Base-by-base conservation (phyloP, 2,329 filamentous ascomycete genomes). In the Hypoxylon sp. region DNA sequence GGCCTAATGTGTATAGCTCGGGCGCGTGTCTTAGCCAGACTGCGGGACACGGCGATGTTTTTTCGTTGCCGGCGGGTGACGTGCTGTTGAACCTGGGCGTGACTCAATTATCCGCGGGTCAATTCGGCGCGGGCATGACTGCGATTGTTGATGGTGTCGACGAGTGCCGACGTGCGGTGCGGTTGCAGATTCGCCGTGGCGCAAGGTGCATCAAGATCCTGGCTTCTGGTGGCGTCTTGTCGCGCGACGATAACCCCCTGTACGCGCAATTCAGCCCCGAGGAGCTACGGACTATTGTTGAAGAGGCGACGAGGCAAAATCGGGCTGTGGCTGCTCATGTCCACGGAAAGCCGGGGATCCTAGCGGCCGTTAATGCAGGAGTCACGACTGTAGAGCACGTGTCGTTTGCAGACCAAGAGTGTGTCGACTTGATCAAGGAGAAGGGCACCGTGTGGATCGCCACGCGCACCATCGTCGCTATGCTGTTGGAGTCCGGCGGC, bases 381-480 rank as follows among this genome's bases (percentile, higher is more conserved):
- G 80, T 80, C n/a, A 72, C 67, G 24, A 79, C 79, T 0, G 75
- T 82, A 6, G 81, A 82, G 74, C 81, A 82, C 44, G 76, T 78
- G 10, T 80, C 79, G 13, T 83, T 82, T 52, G 76, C 79, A 1
- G 81, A 83, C 65, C 72, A 80, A 31, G 81, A 83, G 69, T 82
- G 79, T 39, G 75, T 81, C 31, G 75, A 78, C 17, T 68, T 81
- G 15, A 82, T 83, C 68, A 78, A 79, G 62, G 71, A 79, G 56
- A 78, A 77, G 37, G 79, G 75, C 7, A 74, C 75, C 4, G 73
- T 82, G 2, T 81, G 78, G 55, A 77, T 83, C 8, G 78, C 80
- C 0, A 83, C 81, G 21, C 78, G 81, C 3, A 77, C 78, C 17
- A 77, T 83, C 29, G 71, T 80, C 13, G 77, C 80, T 11, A 44